phyloP scores from a whole-genome alignment of 73 alveolate species.

The Effrenium voratum region DNA sequence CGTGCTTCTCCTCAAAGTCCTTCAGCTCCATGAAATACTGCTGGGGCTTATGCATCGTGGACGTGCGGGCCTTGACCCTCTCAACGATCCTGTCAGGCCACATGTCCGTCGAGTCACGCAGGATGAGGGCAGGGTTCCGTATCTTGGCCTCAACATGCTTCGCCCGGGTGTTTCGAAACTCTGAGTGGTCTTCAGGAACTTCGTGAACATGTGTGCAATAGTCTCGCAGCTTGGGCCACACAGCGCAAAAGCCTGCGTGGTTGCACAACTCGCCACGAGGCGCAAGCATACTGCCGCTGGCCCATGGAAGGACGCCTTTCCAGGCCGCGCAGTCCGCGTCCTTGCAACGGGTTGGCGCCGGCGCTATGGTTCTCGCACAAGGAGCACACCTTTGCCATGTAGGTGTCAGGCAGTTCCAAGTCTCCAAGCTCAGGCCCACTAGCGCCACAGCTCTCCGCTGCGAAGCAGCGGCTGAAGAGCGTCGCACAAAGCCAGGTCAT shows the following conservation, averaged over 20 bases:
- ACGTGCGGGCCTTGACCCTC: neutral
- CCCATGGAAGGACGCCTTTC: neutral
- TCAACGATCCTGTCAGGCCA: neutral
- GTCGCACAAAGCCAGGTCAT: no score
- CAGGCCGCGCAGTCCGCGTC: conserved; percentile 1
- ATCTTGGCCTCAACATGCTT: neutral
- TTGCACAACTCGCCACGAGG: conserved; percentile 7
- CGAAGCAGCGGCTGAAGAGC: no score
- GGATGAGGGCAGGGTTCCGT: neutral
- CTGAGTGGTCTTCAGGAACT: neutral
- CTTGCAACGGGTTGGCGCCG: neutral
- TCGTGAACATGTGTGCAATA: neutral
- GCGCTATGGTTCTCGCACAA: neutral
- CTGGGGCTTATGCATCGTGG: neutral
- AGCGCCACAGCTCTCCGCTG: no score
- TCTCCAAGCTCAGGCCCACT: neutral
- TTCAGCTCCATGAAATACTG: neutral
- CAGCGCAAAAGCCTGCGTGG: neutral
- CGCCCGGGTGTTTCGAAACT: neutral
- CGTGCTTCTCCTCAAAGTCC: neutral
- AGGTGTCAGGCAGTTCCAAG: neutral
- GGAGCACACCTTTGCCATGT: neutral
- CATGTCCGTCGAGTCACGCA: neutral
- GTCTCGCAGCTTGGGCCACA: neutral
- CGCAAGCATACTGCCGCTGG: neutral